These are phyloP conservation scores for Capillidium heterosporum DNA, from an alignment of 371 early-diverging fungal species.

Conservation along the genomic window DNA sequence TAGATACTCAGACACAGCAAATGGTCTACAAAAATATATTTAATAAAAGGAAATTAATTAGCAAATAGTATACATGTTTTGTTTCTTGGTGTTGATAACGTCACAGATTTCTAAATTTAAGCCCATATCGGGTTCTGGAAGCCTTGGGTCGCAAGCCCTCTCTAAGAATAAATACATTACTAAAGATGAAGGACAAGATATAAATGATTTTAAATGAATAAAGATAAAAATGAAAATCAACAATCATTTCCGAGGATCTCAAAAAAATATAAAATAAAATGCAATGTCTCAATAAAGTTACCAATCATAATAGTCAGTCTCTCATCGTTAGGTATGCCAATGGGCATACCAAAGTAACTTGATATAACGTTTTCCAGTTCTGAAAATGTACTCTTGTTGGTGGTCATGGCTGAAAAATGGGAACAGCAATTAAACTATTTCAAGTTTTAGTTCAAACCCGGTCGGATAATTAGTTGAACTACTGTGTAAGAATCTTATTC, in stretches of 20 bases:
- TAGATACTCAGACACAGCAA: constrained; percentile 71
- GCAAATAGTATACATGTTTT: constrained; percentile 38
- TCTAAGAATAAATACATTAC: constrained; percentile 17
- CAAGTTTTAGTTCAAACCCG: too few species aligned
- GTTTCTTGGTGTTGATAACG: constrained; percentile 71
- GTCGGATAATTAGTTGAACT: too few species aligned
- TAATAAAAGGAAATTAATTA: background rate
- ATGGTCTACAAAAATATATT: constrained; percentile 28
- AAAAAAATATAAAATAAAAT: background rate
- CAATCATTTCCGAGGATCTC: background rate
- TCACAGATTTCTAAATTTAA: constrained; percentile 88
- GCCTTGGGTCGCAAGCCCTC: constrained; percentile 56
- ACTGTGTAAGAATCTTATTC: too few species aligned
- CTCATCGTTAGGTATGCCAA: constrained; percentile 6
- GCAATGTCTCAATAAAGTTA: background rate
- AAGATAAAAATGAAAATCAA: background rate
- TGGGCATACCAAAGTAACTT: background rate
- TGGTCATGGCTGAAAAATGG: too few species aligned
- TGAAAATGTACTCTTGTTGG: too few species aligned
- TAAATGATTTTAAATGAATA: background rate
- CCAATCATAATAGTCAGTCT: constrained; percentile 4
- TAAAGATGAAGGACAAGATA: background rate
- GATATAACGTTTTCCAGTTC: background rate
- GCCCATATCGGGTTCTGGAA: constrained; percentile 55
- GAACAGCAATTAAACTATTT: too few species aligned